phyloP scores from a whole-genome alignment of 139 green algal genomes.

The Tetradesmus lagerheimii region DNA sequence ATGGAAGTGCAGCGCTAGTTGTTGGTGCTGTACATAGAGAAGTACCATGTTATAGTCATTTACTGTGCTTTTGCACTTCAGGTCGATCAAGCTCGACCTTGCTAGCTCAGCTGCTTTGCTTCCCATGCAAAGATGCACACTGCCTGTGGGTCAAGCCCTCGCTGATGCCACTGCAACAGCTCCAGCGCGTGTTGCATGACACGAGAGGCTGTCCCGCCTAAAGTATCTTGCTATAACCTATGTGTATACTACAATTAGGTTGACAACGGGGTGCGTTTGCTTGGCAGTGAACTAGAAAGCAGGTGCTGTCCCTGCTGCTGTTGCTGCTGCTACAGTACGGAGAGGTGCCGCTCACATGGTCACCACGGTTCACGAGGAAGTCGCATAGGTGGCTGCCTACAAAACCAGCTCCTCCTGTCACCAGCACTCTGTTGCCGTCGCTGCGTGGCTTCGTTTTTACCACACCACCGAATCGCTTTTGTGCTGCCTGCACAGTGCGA shows the following conservation, averaged over 20 bases:
- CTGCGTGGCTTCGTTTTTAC: conserved; percentile 90
- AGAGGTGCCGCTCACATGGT: conserved; percentile 79
- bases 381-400: conserved; percentile 97
- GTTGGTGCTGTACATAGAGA: too few species aligned
- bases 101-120: background rate
- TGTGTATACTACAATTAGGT: too few species aligned
- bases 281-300: background rate
- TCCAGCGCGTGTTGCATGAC: background rate
- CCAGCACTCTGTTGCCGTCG: conserved; percentile 87
- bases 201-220: background rate
- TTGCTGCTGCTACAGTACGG: background rate
- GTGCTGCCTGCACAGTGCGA: conserved; percentile 33
- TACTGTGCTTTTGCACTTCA: background rate
- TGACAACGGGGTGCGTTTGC: too few species aligned
- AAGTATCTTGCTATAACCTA: too few species aligned
- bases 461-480: conserved; percentile 22
- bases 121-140: background rate
- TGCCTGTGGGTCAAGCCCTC: background rate
- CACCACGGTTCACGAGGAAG: conserved; percentile 88
- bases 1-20: too few species aligned
- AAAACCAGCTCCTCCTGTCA: conserved; percentile 97
- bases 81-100: too few species aligned
- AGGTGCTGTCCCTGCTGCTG: background rate
- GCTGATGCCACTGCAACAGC: background rate
- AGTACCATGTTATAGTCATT: background rate